phyloP scores from a whole-genome alignment of 1,284 basidiomycete species.

The Fomes fomentarius region DNA sequence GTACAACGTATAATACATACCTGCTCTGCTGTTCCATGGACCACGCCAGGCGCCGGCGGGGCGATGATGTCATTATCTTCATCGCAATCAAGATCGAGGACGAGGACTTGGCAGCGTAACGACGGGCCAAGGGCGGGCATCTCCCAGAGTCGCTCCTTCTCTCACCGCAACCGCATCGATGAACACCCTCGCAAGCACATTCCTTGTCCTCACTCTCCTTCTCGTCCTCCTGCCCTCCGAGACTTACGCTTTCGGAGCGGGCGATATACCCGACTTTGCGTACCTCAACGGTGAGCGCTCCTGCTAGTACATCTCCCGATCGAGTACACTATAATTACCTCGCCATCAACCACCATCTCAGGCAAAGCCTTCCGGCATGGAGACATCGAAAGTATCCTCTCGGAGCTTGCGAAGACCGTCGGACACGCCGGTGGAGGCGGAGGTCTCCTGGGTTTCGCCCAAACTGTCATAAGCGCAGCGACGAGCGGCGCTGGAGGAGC shows the following conservation, averaged over 20 bases:
- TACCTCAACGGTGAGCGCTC: constrained; percentile 53
- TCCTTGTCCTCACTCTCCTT: constrained; percentile 48
- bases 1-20: constrained; percentile 23
- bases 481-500: constrained; percentile 41
- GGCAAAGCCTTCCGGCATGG: constrained; percentile 79
- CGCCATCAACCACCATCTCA: constrained; percentile 25
- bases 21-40: neutral
- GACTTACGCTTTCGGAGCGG: constrained; percentile 60
- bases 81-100: constrained; percentile 9
- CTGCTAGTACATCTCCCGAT: constrained; percentile 2
- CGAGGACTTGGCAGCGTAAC: constrained; percentile 20
- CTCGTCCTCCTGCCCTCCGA: constrained; percentile 49
- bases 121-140: constrained; percentile 8
- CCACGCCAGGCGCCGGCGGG: neutral
- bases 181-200: constrained; percentile 34
- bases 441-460: constrained; percentile 52
- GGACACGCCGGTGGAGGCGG: constrained; percentile 50
- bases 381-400: constrained; percentile 69
- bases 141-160: constrained; percentile 1
- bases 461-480: constrained; percentile 47
- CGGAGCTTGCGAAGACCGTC: constrained; percentile 58
- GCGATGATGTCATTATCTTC: constrained; percentile 27
- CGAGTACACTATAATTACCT: constrained; percentile 12
- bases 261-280: constrained; percentile 64
- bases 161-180: constrained; percentile 28